Evolutionary conservation across 2,329 filamentous ascomycete species (phyloP).

Genomic region (Alternaria brassicae): DNA sequence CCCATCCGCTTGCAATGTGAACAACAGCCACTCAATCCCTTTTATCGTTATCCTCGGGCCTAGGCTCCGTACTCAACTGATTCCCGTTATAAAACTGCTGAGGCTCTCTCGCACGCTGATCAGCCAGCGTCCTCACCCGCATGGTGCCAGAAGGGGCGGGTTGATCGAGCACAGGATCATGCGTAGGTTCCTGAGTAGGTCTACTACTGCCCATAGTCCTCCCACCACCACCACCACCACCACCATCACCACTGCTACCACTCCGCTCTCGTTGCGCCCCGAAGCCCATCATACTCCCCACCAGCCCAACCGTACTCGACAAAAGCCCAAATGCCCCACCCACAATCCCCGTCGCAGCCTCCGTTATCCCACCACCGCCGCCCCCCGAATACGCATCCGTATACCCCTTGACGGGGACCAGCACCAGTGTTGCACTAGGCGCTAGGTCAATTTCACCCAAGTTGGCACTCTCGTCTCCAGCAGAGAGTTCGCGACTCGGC

Average conservation of each 20-base stretch:
- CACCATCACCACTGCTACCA: not conserved
- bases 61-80: constrained; percentile 53
- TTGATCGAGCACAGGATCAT: constrained; percentile 22
- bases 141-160: constrained; percentile 29
- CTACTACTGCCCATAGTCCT: constrained; percentile 18
- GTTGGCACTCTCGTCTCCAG: constrained; percentile 73
- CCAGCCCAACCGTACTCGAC: constrained; percentile 40
- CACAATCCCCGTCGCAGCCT: constrained; percentile 42
- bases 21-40: constrained; percentile 13
- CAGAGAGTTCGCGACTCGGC: constrained; percentile 76
- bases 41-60: constrained; percentile 10
- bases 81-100: constrained; percentile 91
- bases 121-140: constrained; percentile 54
- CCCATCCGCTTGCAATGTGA: too few relatives aligned
- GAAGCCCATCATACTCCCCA: constrained; percentile 42
- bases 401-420: constrained; percentile 72
- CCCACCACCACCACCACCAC: not conserved
- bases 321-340: constrained; percentile 45
- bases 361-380: constrained; percentile 38
- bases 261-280: constrained; percentile 19
- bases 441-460: constrained; percentile 74
- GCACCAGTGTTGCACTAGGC: constrained; percentile 82
- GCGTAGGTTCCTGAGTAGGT: constrained; percentile 15
- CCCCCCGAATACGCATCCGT: constrained; percentile 63
- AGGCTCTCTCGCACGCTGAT: constrained; percentile 59